phyloP scores from a whole-genome alignment of 768 basidiomycete species.

The Pleurotus platypus region DNA sequence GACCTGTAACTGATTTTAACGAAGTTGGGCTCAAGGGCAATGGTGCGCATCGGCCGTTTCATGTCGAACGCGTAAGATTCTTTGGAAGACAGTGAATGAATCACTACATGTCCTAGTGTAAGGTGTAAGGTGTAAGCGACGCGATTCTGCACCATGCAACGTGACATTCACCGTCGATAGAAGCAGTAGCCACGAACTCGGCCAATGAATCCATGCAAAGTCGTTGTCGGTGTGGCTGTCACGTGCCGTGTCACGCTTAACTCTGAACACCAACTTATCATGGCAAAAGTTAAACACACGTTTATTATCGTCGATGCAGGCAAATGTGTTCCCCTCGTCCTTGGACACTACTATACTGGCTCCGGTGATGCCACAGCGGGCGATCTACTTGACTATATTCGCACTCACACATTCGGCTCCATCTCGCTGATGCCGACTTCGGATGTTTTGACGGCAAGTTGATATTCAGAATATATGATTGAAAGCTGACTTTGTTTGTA shows the following conservation, averaged over 20 bases:
- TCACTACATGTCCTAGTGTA: conserved; percentile 79
- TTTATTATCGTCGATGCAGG: background rate
- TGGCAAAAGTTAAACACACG: background rate
- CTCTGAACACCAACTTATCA: too few species aligned
- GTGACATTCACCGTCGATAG: conserved; percentile 76
- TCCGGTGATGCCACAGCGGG: background rate
- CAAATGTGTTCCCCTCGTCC: background rate
- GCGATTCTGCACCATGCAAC: background rate
- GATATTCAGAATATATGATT: background rate
- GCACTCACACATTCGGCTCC: background rate
- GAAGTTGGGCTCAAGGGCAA: conserved; percentile 90
- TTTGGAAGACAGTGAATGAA: conserved; percentile 74
- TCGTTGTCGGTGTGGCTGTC: conserved; percentile 3
- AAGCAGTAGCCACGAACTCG: conserved; percentile 90
- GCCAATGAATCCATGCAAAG: conserved; percentile 77
- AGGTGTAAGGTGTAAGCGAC: conserved; percentile 15
- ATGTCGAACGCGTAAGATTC: conserved; percentile 87
- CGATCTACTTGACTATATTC: background rate
- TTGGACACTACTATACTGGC: background rate
- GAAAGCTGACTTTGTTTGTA: background rate
- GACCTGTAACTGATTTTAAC: conserved; percentile 71
- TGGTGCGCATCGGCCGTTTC: conserved; percentile 86
- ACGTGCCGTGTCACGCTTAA: too few species aligned
- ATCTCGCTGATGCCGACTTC: background rate
- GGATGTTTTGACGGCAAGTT: background rate